Percentiles rank a stretch among this genome's conserved stretches.
Conservation (phyloP, 2,329 filamentous ascomycete genomes). For the Alternaria triticina region DNA sequence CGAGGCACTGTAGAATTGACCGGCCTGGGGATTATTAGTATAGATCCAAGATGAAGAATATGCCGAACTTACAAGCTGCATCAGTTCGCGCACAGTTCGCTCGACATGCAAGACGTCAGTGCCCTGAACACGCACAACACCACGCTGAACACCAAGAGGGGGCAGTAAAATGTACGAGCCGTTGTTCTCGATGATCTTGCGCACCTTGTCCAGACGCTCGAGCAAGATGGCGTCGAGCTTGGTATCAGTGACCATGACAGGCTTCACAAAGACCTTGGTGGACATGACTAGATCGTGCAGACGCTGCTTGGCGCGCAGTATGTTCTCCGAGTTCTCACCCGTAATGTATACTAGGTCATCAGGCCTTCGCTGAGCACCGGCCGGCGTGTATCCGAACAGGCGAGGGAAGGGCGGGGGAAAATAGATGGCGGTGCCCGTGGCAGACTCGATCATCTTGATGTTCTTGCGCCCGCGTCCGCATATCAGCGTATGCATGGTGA, state of each 20-base stretch:
- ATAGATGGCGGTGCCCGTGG: conserved; percentile 95
- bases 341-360: conserved; percentile 95
- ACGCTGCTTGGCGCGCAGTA: conserved; percentile 87
- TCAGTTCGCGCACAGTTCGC: conserved; percentile 91
- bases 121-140: conserved; percentile 86
- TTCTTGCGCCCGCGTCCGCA: conserved; percentile 95
- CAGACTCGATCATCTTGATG: conserved; percentile 96
- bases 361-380: conserved; percentile 79
- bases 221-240: conserved; percentile 96
- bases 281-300: conserved; percentile 83
- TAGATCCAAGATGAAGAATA: background rate
- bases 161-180: conserved; percentile 95
- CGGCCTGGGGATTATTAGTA: conserved; percentile 65
- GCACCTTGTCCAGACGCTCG: conserved; percentile 90
- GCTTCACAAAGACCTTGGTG: conserved; percentile 81
- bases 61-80: conserved; percentile 75
- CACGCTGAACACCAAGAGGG: conserved; percentile 82
- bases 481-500: conserved; percentile 87
- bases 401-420: conserved; percentile 94
- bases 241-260: conserved; percentile 84
- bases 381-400: conserved; percentile 87
- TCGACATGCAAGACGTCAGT: conserved; percentile 93
- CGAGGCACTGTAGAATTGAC: conserved; percentile 95
- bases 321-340: conserved; percentile 82
- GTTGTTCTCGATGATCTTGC: conserved; percentile 96